These are phyloP conservation scores for Elaeagnus macrophylla DNA, from an alignment of 306 rosid species.

Conservation along the genomic window DNA sequence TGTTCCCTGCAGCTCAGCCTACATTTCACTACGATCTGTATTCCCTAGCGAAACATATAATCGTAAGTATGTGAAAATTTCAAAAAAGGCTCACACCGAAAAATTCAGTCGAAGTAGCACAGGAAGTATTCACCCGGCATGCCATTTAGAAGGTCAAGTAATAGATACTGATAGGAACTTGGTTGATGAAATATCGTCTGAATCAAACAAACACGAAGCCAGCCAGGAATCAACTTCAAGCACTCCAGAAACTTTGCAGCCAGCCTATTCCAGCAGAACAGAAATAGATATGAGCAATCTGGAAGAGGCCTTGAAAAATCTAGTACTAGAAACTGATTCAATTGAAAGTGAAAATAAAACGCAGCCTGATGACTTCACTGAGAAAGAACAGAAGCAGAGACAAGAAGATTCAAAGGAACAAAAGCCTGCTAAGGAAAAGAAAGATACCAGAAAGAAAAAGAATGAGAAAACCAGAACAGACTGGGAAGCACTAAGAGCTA, in stretches of 20 bases:
- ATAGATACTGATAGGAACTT: too few relatives aligned
- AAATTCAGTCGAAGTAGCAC: too few relatives aligned
- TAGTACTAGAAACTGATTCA: too few relatives aligned
- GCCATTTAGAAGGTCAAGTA: too few relatives aligned
- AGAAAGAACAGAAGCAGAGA: neutral
- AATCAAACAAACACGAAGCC: too few relatives aligned
- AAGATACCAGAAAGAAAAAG: neutral
- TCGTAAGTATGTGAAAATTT: neutral
- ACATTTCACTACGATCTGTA: conserved; percentile 47
- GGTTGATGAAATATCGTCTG: too few relatives aligned
- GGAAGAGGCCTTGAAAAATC: too few relatives aligned
- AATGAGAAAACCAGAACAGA: conserved; percentile 12
- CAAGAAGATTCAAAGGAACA: neutral
- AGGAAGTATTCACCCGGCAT: too few relatives aligned
- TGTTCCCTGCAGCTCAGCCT: conserved; percentile 45
- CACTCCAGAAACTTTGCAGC: neutral
- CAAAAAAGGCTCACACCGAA: too few relatives aligned
- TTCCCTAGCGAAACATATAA: conserved; percentile 26
- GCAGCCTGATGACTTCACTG: neutral
- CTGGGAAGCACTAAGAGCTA: conserved; percentile 43
- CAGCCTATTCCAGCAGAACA: neutral
- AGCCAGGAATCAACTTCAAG: conserved; percentile 16
- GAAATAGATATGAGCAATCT: neutral
- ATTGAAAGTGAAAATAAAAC: too few relatives aligned
- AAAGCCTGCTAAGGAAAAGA: conserved; percentile 3